phyloP scores from a whole-genome alignment of 2,329 filamentous ascomycete genomes.

The Venturia asperata region DNA sequence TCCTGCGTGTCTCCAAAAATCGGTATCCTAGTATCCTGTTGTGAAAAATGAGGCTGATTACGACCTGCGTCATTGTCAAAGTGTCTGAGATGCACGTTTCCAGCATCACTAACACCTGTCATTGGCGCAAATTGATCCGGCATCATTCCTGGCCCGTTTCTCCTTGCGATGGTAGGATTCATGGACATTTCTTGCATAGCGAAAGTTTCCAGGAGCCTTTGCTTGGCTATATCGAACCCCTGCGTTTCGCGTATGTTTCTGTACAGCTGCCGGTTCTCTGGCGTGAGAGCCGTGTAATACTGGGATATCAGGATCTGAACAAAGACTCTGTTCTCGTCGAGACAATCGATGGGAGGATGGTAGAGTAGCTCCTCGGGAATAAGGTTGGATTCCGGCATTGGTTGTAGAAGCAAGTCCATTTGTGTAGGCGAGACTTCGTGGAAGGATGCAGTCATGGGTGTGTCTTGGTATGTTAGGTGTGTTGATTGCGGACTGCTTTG shows the following conservation, averaged over 20 bases:
- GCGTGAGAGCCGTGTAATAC: not conserved
- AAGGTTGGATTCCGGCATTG: not conserved
- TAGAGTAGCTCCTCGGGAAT: slow-evolving; percentile 1
- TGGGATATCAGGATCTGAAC: not conserved
- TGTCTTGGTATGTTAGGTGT: not conserved
- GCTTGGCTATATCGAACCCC: not conserved
- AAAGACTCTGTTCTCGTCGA: not conserved
- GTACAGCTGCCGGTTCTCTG: not conserved
- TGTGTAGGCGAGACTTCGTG: not conserved
- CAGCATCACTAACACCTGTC: not conserved
- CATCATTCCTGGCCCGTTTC: not conserved
- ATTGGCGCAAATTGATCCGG: not conserved
- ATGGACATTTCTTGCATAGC: not conserved
- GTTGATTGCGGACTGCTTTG: not conserved
- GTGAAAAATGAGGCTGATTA: not conserved
- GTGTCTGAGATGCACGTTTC: not conserved
- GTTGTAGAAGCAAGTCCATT: slow-evolving; percentile 1
- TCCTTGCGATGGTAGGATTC: not conserved
- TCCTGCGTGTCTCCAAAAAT: not conserved
- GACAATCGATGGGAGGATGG: not conserved
- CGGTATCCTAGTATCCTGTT: not conserved
- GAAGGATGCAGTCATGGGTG: not conserved
- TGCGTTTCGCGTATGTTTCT: not conserved
- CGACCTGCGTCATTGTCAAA: not conserved
- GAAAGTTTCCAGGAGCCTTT: slow-evolving; percentile 4